phyloP scores from a whole-genome alignment of 2,329 filamentous ascomycete genomes.

The Penicillium sp. region DNA sequence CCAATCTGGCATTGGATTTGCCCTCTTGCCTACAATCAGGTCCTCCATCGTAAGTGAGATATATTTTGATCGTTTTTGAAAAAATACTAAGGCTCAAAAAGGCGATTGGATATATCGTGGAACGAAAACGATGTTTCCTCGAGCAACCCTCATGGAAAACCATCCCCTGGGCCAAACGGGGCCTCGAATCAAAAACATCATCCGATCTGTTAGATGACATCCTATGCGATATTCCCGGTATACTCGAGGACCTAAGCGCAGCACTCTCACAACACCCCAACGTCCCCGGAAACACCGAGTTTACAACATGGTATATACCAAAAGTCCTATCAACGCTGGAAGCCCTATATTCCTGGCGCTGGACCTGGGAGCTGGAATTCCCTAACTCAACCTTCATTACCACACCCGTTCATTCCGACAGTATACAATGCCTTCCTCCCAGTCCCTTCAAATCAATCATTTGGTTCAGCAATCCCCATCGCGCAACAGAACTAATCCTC shows the following conservation, averaged over 20 bases:
- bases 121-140: slow-evolving; percentile 18
- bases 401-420: background rate
- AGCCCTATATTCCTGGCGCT: slow-evolving; percentile 13
- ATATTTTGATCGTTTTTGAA: too few species aligned
- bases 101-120: slow-evolving; percentile 10
- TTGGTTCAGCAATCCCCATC: slow-evolving; percentile 11
- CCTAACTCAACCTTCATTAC: slow-evolving; percentile 6
- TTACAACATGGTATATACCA: background rate
- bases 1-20: slow-evolving; percentile 11
- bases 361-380: slow-evolving; percentile 14
- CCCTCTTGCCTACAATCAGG: slow-evolving; percentile 9
- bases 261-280: background rate
- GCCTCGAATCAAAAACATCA: slow-evolving; percentile 5
- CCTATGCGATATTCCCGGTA: slow-evolving; percentile 12
- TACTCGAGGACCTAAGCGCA: slow-evolving; percentile 13
- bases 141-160: slow-evolving; percentile 16
- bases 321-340: slow-evolving; percentile 1
- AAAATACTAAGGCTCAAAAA: background rate
- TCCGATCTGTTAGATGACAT: slow-evolving; percentile 10
- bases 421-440: background rate
- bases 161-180: slow-evolving; percentile 11
- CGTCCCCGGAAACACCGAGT: background rate
- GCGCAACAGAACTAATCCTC: slow-evolving; percentile 12
- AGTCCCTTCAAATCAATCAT: slow-evolving; percentile 14
- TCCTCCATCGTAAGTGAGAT: slow-evolving; percentile 10